Percentiles rank a stretch among this genome's conserved stretches.
Evolutionary conservation across 2,329 filamentous ascomycete genomes (phyloP).

Genomic region (Arthrinium puccinioides): DNA sequence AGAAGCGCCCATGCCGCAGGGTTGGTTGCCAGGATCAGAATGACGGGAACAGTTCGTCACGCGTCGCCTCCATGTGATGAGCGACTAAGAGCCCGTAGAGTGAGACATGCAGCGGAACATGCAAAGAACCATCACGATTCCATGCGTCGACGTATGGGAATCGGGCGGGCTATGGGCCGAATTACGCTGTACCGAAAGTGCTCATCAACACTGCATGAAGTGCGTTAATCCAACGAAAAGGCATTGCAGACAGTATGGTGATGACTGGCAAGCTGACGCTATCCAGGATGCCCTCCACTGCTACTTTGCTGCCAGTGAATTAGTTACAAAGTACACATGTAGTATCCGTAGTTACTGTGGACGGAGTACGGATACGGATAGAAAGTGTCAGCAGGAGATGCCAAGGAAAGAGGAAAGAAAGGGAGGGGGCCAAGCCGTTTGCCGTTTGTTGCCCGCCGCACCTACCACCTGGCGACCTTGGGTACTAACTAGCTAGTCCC

Average conservation of each 20-base stretch:
- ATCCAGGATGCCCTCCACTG: no score
- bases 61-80: slow-evolving; percentile 2
- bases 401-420: background rate
- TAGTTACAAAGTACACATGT: background rate
- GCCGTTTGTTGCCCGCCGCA: background rate
- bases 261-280: background rate
- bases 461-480: background rate
- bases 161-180: background rate
- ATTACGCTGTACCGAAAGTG: background rate
- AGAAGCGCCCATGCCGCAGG: background rate
- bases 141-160: background rate
- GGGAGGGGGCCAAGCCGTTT: background rate
- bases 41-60: background rate
- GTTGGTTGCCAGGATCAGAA: background rate
- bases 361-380: background rate
- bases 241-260: background rate
- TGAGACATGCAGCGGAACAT: slow-evolving; percentile 6
- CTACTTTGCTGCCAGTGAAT: background rate
- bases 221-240: background rate
- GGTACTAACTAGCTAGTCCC: no score
- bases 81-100: slow-evolving; percentile 2
- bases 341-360: background rate
- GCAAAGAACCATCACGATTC: slow-evolving; percentile 1
- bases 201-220: background rate
- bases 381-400: background rate